A percentile compares a stretch with the other conserved stretches of the same genome.
These are phyloP conservation scores for Psilocybe subaeruginosa DNA, from an alignment of 768 basidiomycete genomes.

Conservation along the genomic window DNA sequence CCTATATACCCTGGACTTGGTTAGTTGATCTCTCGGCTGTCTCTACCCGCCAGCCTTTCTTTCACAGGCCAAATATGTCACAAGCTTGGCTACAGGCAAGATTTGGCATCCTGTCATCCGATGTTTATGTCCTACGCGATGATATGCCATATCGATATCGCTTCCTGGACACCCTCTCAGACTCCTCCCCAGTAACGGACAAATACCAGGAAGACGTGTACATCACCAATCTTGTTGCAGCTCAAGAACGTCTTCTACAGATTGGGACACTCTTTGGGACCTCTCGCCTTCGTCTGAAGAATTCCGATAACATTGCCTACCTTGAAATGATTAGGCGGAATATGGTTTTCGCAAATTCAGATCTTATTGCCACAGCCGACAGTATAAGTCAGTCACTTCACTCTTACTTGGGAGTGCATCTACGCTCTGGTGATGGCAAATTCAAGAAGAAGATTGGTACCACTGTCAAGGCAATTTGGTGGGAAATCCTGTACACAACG, in stretches of 20 bases:
- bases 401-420: conserved; percentile 62
- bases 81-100: conserved; percentile 46
- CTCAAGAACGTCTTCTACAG: conserved; percentile 57
- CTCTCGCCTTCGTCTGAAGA: conserved; percentile 59
- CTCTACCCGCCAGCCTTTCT: conserved; percentile 39
- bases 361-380: conserved; percentile 45
- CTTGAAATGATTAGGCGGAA: conserved; percentile 50
- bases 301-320: conserved; percentile 39
- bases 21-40: conserved; percentile 57
- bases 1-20: conserved; percentile 71
- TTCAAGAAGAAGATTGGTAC: conserved; percentile 47
- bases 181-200: conserved; percentile 26
- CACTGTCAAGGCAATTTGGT: conserved; percentile 57
- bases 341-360: conserved; percentile 61
- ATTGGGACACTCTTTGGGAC: conserved; percentile 81
- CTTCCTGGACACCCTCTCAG: conserved; percentile 50
- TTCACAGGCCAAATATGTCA: conserved; percentile 54
- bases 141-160: conserved; percentile 62
- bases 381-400: conserved; percentile 46
- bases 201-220: conserved; percentile 48
- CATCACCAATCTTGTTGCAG: conserved; percentile 42
- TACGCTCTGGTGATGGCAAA: conserved; percentile 70
- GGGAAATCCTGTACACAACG: conserved; percentile 52
- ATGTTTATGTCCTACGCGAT: conserved; percentile 57
- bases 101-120: conserved; percentile 39